Evolutionary conservation across 352 stramenopile genomes (phyloP), one percentile per base, ranked within the genome.

Genomic region (Phytopythium aichiense): DNA sequence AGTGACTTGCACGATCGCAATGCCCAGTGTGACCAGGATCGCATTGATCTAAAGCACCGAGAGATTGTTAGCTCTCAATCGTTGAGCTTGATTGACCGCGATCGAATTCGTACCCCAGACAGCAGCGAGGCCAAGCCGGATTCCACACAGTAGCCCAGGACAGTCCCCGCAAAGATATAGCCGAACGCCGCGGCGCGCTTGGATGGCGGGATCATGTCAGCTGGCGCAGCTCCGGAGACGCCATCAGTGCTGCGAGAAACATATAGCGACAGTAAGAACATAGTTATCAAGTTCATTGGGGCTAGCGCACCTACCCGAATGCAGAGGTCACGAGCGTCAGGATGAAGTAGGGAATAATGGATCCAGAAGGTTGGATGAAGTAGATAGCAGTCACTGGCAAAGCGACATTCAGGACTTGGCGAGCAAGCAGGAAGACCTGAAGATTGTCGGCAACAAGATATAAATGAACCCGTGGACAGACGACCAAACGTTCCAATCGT

Each of bases 371-470:
- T 42, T 81, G 55, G 31, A 68, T 64, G 48, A 87, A 87, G 43
- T 72, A 74, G 42, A 87, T 75, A 28, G 83, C 67, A 15, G 77
- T 65, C 45, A 83, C 81, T 20, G 77, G 77, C 7, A 72, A 61
- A 2, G 64, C 66, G 25, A 84, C 11, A 15, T 71, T 71, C 50
- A 81, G 57, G 18, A 79, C 20, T 50, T 91, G 81, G 42, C 73
- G 87, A 3, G 73, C 48, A 18, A 91, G 72, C 4, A 93, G 50
- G 63, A 94, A 92, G 9, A 81, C 64, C 82, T 90, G 60, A 57
- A 52, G 8, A 18, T 33, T 33, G 18, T 18, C 4, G 9, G n/a
- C 51, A 38, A 53, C n/a, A 59, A 15, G 46, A 20, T 57, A 66
- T 22, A 15, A 46, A 22, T 22, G 40, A 20, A 9, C 2, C 1